A percentile compares a stretch with the other conserved stretches of the same genome.
phyloP scores from a whole-genome alignment of 768 basidiomycete species.

The Suillus hirtellus region DNA sequence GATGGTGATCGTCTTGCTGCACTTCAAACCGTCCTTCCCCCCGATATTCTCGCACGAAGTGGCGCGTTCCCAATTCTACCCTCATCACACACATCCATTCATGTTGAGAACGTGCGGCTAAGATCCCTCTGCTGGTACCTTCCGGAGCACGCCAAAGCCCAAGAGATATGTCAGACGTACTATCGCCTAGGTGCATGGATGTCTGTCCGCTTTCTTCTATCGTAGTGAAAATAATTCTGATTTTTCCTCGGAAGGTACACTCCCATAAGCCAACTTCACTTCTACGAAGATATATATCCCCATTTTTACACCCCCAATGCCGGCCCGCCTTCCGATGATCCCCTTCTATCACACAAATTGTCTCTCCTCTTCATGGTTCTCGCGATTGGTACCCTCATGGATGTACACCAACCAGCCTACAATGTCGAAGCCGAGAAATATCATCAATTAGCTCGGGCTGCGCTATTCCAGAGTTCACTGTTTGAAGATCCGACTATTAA shows the following conservation, averaged over 20 bases:
- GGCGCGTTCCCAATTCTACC: constrained; percentile 64
- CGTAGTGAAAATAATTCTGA: constrained; percentile 14
- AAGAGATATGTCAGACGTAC: constrained; percentile 60
- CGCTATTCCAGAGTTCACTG: constrained; percentile 62
- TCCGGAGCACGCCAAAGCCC: constrained; percentile 58
- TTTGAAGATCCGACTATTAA: constrained; percentile 69
- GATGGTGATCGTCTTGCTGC: constrained; percentile 47
- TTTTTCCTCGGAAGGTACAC: constrained; percentile 52
- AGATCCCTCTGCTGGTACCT: constrained; percentile 70
- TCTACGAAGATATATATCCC: constrained; percentile 59
- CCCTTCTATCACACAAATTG: constrained; percentile 57
- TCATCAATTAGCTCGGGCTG: constrained; percentile 63
- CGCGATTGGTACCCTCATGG: constrained; percentile 65
- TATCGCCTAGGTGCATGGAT: constrained; percentile 72
- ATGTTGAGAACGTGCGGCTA: constrained; percentile 47
- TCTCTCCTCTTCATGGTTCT: constrained; percentile 67
- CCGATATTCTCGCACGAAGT: constrained; percentile 63
- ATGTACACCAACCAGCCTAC: constrained; percentile 55
- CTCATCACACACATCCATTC: constrained; percentile 37
- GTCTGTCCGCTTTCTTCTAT: constrained; percentile 39
- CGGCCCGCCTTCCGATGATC: constrained; percentile 48
- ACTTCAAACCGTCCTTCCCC: constrained; percentile 57
- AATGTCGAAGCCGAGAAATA: constrained; percentile 71
- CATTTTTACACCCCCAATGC: constrained; percentile 54
- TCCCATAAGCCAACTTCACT: constrained; percentile 59